Base-by-base conservation (phyloP, 2,329 filamentous ascomycete genomes). In the Curvularia hawaiiensis region DNA sequence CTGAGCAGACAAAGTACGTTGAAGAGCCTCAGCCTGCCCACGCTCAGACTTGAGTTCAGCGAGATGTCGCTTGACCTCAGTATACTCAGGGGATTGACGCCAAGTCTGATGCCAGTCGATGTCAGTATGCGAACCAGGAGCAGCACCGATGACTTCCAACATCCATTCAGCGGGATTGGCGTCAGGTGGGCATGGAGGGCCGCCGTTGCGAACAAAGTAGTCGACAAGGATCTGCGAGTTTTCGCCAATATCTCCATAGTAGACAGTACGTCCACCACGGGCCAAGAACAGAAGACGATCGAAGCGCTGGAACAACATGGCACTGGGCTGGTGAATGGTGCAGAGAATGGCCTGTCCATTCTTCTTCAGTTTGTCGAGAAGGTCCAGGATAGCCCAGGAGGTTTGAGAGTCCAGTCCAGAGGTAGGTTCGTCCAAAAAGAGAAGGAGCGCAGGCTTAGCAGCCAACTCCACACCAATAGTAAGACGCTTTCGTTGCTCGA, bases 401-500 rank as follows among this genome's bases (percentile, higher is more conserved):
- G 93, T 96, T 76, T 97, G 92, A 71, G 88, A 91, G 77, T 97
- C 94, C 20, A 97, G 86, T 81, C 94, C 94, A 28, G 92, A 97
- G 3, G 93, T 97, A 14, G 94, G 94, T 77, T 98, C 94, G 69
- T 98, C 94, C 39, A 97, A 86, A 80, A 97, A 97, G 46, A 97
- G 86, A 60, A 97, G 83, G 51, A 97, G 83, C 40, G 91, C 88
- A 6, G 94, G 94, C 79, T 95, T 97, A 7, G 94, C 94, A 41
- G 92, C 93, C 24, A 98, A 84, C 75, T 98, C 94, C n/a, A 98
- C 93, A 77, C 92, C 94, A 62, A 98, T 97, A 0, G 93, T 97
- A 7, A 97, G 83, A 69, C 92, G 90, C 73, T 88, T 88, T 18
- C 86, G 81, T 72, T 88, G 86, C 72, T 88, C 86, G 45, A 85